Percentiles rank a stretch among this genome's conserved stretches.
phyloP scores from a whole-genome alignment of 73 alveolate species.

The Tetrahymena thermophila region DNA sequence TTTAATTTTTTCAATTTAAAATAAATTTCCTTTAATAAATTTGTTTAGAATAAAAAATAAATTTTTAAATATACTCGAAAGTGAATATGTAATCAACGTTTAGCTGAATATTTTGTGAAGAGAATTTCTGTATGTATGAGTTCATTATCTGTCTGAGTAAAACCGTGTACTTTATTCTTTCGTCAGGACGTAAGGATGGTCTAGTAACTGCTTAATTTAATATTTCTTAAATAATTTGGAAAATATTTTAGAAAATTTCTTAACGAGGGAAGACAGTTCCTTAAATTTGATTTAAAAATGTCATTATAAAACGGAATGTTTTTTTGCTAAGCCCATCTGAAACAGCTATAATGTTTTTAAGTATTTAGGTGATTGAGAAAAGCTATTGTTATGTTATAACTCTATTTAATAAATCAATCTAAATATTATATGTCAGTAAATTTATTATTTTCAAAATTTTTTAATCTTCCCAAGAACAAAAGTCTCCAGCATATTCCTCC shows the following conservation, averaged over 20 bases:
- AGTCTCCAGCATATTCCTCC: not conserved
- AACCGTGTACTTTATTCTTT: not conserved
- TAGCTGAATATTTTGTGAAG: not conserved
- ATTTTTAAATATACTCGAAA: not conserved
- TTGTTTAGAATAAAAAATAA: too few relatives aligned
- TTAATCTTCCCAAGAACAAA: not conserved
- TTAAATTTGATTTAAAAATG: not conserved
- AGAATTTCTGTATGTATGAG: not conserved
- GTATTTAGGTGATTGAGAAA: not conserved
- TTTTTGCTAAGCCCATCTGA: not conserved
- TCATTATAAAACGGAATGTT: not conserved
- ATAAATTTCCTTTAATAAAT: too few relatives aligned
- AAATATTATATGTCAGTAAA: not conserved
- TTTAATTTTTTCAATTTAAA: too few relatives aligned
- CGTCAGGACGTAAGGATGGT: not conserved
- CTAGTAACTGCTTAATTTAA: not conserved
- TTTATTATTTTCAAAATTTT: not conserved
- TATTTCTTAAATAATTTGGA: not conserved
- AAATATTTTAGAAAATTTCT: not conserved
- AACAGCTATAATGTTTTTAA: not conserved
- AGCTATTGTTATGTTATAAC: not conserved
- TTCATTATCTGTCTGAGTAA: not conserved
- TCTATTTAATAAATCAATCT: not conserved
- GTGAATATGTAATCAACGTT: not conserved
- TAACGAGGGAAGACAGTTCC: not conserved